Evolutionary conservation across 768 basidiomycete species (phyloP), one percentile per base, ranked within the genome.

Genomic region (Hypholoma fasciculare): DNA sequence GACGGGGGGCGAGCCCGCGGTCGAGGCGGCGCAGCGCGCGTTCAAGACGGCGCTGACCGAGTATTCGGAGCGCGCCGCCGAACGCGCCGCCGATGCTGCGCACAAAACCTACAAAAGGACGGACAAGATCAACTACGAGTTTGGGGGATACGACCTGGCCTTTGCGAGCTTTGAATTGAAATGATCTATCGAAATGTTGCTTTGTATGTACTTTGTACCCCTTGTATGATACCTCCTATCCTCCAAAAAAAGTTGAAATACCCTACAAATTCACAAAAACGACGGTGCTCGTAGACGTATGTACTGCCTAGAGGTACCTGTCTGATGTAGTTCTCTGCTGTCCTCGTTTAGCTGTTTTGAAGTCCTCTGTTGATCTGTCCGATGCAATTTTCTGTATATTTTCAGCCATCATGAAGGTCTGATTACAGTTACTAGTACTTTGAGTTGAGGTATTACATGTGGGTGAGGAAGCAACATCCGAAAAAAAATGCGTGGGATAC

Each of bases 51-150:
- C 94, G 9, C 78, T 86, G 63, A 78, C 77, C 57, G 69, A 72
- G 11, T 63, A 63, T 52, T 42, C 52, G 5, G 6, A 43, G 12
- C 54, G 53, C 44, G 43, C 30, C 53, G 49, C 38, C 42, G 42
- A 54, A 37, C n/a, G 40, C 14, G 44, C 37, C 49, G 39, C 43
- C 16, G 40, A 54, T n/a, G 17, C 14, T 23, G 36, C 59, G 40
- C 38, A 27, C 48, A 49, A 66, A 62, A 72, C 66, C 13, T 98
- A 96, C 74, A 85, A 78, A 64, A 79, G 95, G 63, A 96, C 92
- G 50, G 97, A 98, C 77, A 93, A 96, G 75, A 98, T 99, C 72
- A 94, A 96, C 71, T 99, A 99, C 77, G 95, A 96, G 72, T 94
- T 98, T 70, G 91, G 92, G 47, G 94, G 89, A 52, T 95, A 95